Base-by-base conservation (phyloP, 352 stramenopile genomes). In the Pythium chondricola region DNA sequence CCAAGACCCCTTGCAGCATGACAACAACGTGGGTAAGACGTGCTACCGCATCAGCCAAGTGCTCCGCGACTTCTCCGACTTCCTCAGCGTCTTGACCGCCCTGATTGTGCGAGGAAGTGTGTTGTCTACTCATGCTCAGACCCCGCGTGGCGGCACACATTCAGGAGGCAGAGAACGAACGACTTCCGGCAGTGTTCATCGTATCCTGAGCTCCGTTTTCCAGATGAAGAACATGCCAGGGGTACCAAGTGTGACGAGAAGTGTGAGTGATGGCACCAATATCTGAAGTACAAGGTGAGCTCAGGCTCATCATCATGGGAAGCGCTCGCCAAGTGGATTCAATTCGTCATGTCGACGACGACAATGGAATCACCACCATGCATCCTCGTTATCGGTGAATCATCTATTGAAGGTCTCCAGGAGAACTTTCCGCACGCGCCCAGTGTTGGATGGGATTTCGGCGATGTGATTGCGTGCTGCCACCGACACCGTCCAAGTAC, bases 31-130 rank as follows among this genome's bases (percentile, higher is more conserved):
- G 2, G 82, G 82, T 26, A 86, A 88, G 54, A 85, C 74, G 9
- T 93, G 82, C 54, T 93, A 91, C 42, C 73, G 82, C 11, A 78
- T 91, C 20, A 91, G 75, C 24, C 82, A 93, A 67, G 75, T 93
- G 17, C 79, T 88, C 17, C 72, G 75, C 24, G 75, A 89, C 16
- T 89, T 93, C 20, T 88, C 81, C 0, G 79, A 93, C 56, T 87
- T 88, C 44, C 58, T 90, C 17, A 93, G 75, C 44, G 83, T 89
- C 47, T 52, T 93, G 29, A 89, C 74, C 0, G 76, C 82, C 11
- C 53, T 93, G 16, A 91, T 90, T 30, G 82, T 93, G 13, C 79
- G 81, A 32, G 82, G 82, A 6, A 86, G 72, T 26, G 77, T 87
- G 39, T 78, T 85, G 68, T 76, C 65, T 3, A 81, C 68, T n/a